Evolutionary conservation across 306 rosid species (phyloP), one percentile per base, ranked within the genome.

Genomic region (Acacia acuminata): DNA sequence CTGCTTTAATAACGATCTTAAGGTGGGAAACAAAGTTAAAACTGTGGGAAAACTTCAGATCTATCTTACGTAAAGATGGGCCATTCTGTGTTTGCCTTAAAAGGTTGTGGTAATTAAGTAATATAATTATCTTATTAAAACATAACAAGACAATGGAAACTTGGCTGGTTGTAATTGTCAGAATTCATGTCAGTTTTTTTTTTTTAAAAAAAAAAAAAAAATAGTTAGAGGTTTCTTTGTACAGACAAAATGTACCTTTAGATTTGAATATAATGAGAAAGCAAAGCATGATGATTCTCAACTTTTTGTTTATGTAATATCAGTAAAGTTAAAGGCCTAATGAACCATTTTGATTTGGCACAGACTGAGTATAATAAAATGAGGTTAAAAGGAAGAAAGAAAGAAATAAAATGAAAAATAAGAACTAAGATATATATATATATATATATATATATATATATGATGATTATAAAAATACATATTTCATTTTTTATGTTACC

Each of bases 31-130:
- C 75, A 66, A 71, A 44, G 58, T 64, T 84, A 81, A 70, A 27
- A 82, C 34, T 60, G 20, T 40, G 83, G 81, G 79, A 87, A 91
- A 76, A 81, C 84, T 83, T 77, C 53, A 80, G 51, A 71, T 82
- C 87, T 80, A 83, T 82, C 61, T 78, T 64, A 86, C 81, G 51
- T 80, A 78, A 83, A 67, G 75, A 34, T 55, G 2, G 2, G 76
- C 56, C 74, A 40, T 81, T 71, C 68, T 69, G 64, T 69, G 71
- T n/a, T 81, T 24, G 45, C 58, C 45, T 60, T 15, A 20, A 45
- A 81, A 47, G 32, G 42, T 44, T 44, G 43, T 32, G 38, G 56
- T 71, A 71, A 22, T 69, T 47, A 47, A 16, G 20, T 6, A 36
- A 44, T 50, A 25, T 6, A 36, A 44, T 50, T 61, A 32, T 74